Evolutionary conservation across 768 basidiomycete species (phyloP).

Genomic region (Podaxis rugospora): DNA sequence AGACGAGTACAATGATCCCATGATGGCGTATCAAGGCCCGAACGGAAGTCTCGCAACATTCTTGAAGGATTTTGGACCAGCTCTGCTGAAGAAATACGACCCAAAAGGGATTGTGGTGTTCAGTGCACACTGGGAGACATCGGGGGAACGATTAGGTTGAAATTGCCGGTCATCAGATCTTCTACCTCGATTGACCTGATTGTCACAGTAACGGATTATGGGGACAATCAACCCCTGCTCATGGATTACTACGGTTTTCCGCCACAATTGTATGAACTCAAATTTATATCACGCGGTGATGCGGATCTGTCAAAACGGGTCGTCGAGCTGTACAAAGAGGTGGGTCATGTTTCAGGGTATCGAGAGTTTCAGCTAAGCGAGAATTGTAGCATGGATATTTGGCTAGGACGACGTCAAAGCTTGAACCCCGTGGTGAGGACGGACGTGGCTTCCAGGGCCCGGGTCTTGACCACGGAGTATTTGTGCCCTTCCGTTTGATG

Average conservation of each 20-base stretch:
- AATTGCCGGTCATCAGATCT: slow-evolving; percentile 12
- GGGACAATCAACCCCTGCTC: slow-evolving; percentile 68
- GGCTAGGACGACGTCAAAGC: slow-evolving; percentile 40
- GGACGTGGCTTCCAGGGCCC: slow-evolving; percentile 62
- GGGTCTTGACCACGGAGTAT: slow-evolving; percentile 77
- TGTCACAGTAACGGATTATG: slow-evolving; percentile 71
- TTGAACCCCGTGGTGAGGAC: slow-evolving; percentile 58
- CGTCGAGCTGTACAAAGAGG: slow-evolving; percentile 56
- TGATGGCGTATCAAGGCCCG: slow-evolving; percentile 36
- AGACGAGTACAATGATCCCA: slow-evolving; percentile 12
- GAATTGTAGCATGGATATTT: not conserved
- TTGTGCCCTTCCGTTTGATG: slow-evolving; percentile 76
- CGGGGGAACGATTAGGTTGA: slow-evolving; percentile 52
- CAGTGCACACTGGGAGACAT: slow-evolving; percentile 80
- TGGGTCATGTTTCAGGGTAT: slow-evolving; percentile 16
- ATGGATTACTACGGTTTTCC: slow-evolving; percentile 75
- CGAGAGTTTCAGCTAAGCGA: not conserved
- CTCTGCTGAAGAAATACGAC: slow-evolving; percentile 62
- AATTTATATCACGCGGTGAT: slow-evolving; percentile 69
- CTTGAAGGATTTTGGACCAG: slow-evolving; percentile 60
- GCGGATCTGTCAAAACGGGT: slow-evolving; percentile 50
- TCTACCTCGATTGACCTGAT: not conserved
- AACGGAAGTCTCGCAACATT: slow-evolving; percentile 54
- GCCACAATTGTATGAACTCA: slow-evolving; percentile 51
- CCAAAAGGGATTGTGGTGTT: slow-evolving; percentile 80